Evolutionary conservation across 768 basidiomycete genomes (phyloP).

Genomic region (Cystoderma amianthinum): DNA sequence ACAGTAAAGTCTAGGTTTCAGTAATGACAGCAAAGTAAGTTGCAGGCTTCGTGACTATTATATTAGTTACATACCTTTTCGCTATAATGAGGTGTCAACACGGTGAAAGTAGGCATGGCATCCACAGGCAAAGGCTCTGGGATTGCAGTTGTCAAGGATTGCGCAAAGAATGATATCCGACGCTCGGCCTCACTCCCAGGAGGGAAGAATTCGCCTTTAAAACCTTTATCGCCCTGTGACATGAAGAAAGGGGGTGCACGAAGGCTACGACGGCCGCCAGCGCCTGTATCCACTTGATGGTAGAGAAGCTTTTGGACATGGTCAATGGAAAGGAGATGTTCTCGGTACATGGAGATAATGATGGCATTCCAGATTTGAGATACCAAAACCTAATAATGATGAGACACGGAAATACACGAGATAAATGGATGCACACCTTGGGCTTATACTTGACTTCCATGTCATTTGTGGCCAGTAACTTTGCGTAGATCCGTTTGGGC

Average conservation of each 20-base stretch:
- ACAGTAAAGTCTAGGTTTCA: slow-evolving; percentile 88
- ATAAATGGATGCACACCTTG: slow-evolving; percentile 54
- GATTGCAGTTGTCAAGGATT: slow-evolving; percentile 91
- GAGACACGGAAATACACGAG: slow-evolving; percentile 1
- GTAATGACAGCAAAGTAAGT: slow-evolving; percentile 91
- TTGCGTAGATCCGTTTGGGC: slow-evolving; percentile 95
- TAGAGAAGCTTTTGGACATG: slow-evolving; percentile 98
- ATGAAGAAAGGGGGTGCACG: slow-evolving; percentile 98
- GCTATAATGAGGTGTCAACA: slow-evolving; percentile 96
- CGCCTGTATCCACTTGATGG: slow-evolving; percentile 82
- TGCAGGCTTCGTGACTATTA: slow-evolving; percentile 31
- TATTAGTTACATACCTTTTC: slow-evolving; percentile 64
- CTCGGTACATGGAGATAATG: slow-evolving; percentile 99
- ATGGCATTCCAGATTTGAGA: slow-evolving; percentile 99
- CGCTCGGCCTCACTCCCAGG: slow-evolving; percentile 92
- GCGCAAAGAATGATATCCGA: slow-evolving; percentile 97
- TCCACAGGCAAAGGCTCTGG: slow-evolving; percentile 94
- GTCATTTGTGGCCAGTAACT: slow-evolving; percentile 86
- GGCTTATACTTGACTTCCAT: slow-evolving; percentile 99
- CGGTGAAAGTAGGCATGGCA: slow-evolving; percentile 99
- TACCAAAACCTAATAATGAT: slow-evolving; percentile 71
- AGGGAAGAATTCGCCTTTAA: slow-evolving; percentile 87
- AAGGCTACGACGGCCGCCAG: slow-evolving; percentile 83
- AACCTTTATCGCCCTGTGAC: slow-evolving; percentile 83
- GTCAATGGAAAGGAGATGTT: slow-evolving; percentile 96